Conservation (phyloP, 2,329 filamentous ascomycete genomes). For the Botrytis medusae region DNA sequence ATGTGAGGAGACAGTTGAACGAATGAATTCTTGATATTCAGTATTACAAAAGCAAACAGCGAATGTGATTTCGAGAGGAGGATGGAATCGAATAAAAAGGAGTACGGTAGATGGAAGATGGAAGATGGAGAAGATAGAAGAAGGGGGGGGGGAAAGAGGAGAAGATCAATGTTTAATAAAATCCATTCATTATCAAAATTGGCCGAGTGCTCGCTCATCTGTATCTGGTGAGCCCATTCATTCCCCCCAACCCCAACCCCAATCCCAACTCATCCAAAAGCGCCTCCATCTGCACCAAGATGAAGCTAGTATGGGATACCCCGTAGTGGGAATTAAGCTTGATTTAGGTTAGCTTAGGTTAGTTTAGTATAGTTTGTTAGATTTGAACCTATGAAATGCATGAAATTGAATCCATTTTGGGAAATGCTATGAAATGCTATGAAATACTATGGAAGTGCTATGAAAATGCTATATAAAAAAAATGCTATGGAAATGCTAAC, state of each 20-base stretch:
- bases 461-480: no score
- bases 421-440: no score
- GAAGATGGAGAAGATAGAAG: neutral
- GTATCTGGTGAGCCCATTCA: neutral
- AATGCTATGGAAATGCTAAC: no score
- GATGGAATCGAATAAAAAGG: neutral
- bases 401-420: neutral
- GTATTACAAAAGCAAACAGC: neutral
- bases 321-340: neutral
- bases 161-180: neutral
- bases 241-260: neutral
- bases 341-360: no score
- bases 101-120: neutral
- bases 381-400: neutral
- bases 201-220: neutral
- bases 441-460: no score
- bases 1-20: neutral
- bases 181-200: neutral
- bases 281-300: conserved; percentile 16
- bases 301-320: neutral
- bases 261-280: neutral
- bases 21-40: neutral
- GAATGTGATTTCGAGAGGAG: conserved; percentile 5
- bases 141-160: neutral
- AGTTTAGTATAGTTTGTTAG: neutral